Evolutionary conservation across 371 early-diverging fungal genomes (phyloP).

Genomic region (Circinella umbellata): DNA sequence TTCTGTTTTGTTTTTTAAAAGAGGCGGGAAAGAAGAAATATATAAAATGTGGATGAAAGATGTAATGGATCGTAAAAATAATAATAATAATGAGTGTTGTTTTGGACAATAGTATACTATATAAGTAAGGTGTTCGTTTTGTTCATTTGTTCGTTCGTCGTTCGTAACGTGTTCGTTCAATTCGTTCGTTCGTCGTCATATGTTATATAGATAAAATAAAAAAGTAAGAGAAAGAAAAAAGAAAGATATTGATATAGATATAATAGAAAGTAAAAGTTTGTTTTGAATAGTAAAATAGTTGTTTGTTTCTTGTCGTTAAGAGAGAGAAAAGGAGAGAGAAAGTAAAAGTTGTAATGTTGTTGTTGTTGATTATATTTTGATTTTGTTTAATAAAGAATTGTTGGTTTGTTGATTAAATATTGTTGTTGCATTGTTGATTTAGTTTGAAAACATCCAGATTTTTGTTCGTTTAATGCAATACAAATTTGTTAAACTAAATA

Average conservation of each 20-base stretch:
- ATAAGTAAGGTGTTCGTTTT: conserved; percentile 5
- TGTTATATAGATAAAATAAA: conserved; percentile 9
- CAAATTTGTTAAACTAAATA: conserved; percentile 9
- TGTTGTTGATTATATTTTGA: conserved; percentile 7
- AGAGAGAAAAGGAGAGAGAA: too few species aligned
- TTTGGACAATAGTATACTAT: neutral
- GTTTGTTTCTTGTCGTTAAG: too few species aligned
- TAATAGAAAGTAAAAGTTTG: neutral
- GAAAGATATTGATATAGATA: neutral
- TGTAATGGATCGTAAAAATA: neutral
- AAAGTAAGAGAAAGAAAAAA: neutral
- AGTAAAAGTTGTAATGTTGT: neutral
- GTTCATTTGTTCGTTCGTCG: conserved; percentile 9
- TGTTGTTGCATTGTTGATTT: neutral
- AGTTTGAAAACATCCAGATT: neutral
- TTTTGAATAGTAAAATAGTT: neutral
- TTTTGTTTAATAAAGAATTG: neutral
- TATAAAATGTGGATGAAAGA: neutral
- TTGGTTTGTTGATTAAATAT: neutral
- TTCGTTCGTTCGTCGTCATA: conserved; percentile 13
- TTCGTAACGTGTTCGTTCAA: too few species aligned
- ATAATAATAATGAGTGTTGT: too few species aligned
- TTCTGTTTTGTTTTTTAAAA: too few species aligned
- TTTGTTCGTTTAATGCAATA: conserved; percentile 11
- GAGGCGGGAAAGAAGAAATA: too few species aligned